Conservation (phyloP, 1,284 basidiomycete genomes). For the Coniophora puteana region DNA sequence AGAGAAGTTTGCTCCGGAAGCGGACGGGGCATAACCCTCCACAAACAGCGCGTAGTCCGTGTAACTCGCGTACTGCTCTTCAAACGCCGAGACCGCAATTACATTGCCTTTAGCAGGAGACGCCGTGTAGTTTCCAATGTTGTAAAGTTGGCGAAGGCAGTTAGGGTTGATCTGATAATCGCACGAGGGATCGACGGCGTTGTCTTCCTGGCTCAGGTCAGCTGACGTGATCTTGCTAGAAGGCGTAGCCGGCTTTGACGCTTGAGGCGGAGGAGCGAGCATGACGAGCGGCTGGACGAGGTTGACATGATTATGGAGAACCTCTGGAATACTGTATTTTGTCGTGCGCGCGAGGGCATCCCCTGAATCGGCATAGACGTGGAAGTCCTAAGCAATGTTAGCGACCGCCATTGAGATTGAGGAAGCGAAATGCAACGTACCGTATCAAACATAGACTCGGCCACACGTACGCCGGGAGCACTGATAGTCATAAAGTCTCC, state of each 20-base stretch:
- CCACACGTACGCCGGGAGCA: slow-evolving; percentile 52
- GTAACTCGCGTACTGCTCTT: slow-evolving; percentile 48
- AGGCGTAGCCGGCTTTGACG: no score
- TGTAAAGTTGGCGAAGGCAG: no score
- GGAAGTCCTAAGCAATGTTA: no score
- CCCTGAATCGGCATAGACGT: slow-evolving; percentile 46
- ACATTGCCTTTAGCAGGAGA: slow-evolving; percentile 30
- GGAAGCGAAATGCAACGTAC: slow-evolving; percentile 6
- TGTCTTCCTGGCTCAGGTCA: no score
- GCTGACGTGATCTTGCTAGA: no score
- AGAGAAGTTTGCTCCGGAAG: no score
- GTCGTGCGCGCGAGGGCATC: slow-evolving; percentile 54
- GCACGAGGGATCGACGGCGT: no score
- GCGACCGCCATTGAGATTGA: no score
- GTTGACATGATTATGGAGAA: slow-evolving; percentile 57
- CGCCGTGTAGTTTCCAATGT: no score
- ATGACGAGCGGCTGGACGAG: slow-evolving; percentile 66
- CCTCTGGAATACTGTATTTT: slow-evolving; percentile 56
- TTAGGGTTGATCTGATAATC: no score
- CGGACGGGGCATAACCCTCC: slow-evolving; percentile 29
- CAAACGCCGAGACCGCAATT: slow-evolving; percentile 49
- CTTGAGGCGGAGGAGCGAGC: slow-evolving; percentile 52
- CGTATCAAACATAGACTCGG: slow-evolving; percentile 52
- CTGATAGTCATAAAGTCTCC: slow-evolving; percentile 57
- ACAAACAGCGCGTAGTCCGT: slow-evolving; percentile 48